Percentiles rank a stretch among this genome's conserved stretches.
Evolutionary conservation across 305 asterid species (phyloP).

Genomic region (Andrographis paniculata): DNA sequence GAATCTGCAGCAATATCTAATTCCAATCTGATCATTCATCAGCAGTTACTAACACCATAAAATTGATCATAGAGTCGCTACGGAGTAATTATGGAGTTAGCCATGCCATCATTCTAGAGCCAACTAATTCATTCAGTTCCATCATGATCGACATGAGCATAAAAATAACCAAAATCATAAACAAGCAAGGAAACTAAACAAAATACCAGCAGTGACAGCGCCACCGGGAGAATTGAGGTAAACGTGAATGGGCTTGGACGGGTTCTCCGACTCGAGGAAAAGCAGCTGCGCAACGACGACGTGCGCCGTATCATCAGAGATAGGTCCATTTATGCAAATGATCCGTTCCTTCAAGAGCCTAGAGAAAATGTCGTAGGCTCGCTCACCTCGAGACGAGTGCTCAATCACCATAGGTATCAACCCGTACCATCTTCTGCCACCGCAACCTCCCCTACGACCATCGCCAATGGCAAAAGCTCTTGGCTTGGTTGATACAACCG

Average conservation of each 20-base stretch:
- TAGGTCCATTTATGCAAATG: slow-evolving; percentile 84
- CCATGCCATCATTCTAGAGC: too few relatives aligned
- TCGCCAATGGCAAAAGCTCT: slow-evolving; percentile 8
- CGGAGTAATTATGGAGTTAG: too few relatives aligned
- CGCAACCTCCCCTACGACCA: not conserved
- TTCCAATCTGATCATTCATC: too few relatives aligned
- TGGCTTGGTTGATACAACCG: not conserved
- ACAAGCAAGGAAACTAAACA: not conserved
- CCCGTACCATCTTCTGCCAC: slow-evolving; percentile 39
- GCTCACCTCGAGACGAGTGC: slow-evolving; percentile 87
- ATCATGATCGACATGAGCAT: too few relatives aligned
- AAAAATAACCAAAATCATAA: too few relatives aligned
- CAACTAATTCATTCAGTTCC: too few relatives aligned
- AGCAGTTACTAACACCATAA: too few relatives aligned
- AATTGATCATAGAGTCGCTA: too few relatives aligned
- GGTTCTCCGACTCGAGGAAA: slow-evolving; percentile 87
- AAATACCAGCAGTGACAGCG: slow-evolving; percentile 77
- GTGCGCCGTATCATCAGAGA: slow-evolving; percentile 82
- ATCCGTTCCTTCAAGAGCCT: slow-evolving; percentile 85
- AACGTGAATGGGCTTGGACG: slow-evolving; percentile 85
- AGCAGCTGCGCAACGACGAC: slow-evolving; percentile 94
- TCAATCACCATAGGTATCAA: slow-evolving; percentile 91
- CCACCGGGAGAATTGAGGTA: slow-evolving; percentile 97
- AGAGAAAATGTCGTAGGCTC: slow-evolving; percentile 93
- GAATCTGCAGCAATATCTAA: not conserved